Conservation (phyloP, 805 yeast species). For the Phaffomyces opuntiae region DNA sequence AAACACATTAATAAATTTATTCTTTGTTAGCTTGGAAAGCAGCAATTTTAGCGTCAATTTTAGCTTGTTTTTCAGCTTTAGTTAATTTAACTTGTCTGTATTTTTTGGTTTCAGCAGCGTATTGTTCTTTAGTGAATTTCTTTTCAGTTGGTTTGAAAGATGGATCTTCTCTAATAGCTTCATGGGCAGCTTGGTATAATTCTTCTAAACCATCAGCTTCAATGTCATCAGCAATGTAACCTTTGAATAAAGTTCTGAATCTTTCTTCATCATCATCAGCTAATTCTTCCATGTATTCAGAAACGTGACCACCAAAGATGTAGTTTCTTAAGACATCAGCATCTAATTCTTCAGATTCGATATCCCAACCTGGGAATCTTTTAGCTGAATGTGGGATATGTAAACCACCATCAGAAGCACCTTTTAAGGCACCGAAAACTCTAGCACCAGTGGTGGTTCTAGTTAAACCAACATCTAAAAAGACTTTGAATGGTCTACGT, state of each 20-base stretch:
- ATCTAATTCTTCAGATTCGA: slow-evolving; percentile 96
- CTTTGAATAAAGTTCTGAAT: slow-evolving; percentile 92
- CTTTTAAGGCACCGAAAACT: slow-evolving; percentile 98
- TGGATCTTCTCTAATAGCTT: slow-evolving; percentile 95
- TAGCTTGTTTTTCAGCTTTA: slow-evolving; percentile 84
- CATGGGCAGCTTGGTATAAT: slow-evolving; percentile 91
- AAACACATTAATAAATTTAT: slow-evolving; percentile 1
- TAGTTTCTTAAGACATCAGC: slow-evolving; percentile 96
- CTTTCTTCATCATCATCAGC: slow-evolving; percentile 99
- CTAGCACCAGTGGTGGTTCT: slow-evolving; percentile 99
- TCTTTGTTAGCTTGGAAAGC: slow-evolving; percentile 51
- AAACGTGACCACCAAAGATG: slow-evolving; percentile 99
- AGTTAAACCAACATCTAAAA: slow-evolving; percentile 98
- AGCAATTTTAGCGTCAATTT: slow-evolving; percentile 89
- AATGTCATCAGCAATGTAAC: slow-evolving; percentile 93
- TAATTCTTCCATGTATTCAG: slow-evolving; percentile 99
- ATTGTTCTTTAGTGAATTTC: slow-evolving; percentile 96
- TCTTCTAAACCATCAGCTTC: slow-evolving; percentile 98
- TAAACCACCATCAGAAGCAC: slow-evolving; percentile 99
- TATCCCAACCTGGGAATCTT: slow-evolving; percentile 99
- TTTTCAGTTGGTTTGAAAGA: slow-evolving; percentile 78
- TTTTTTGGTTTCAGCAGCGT: slow-evolving; percentile 95
- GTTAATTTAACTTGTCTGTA: slow-evolving; percentile 85
- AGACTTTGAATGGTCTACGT: slow-evolving; percentile 99
- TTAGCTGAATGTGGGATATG: slow-evolving; percentile 98